Base-by-base conservation (phyloP, 2,329 filamentous ascomycete species). In the Ceratocystis cacaofunesta region DNA sequence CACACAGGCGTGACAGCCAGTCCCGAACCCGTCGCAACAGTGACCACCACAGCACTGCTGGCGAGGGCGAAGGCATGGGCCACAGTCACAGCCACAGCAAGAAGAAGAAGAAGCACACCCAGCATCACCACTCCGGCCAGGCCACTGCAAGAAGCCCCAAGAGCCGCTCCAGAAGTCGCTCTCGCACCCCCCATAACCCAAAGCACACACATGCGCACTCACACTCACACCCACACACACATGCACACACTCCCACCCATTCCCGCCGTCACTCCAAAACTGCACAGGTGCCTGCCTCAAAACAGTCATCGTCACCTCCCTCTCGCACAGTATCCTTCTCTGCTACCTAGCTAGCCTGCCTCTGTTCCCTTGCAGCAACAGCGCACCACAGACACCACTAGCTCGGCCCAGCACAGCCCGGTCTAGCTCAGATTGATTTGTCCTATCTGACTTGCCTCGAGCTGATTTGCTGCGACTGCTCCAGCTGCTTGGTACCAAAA, bases 51-150 rank as follows among this genome's bases (percentile, higher is more conserved):
- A 19, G n/a, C 15, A 48, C 44, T 48, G 5, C 15, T 8, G n/a
- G 44, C 44, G 12, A 48, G 2, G n/a, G 17, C 44, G 2, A 48
- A 2, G n/a, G 44, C 17, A 48, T 6, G 44, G n/a, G 44, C 44
- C 17, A 5, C 17, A 48, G 17, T 19, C 15, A 2, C 44, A 7
- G 30, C 30, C 30, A 32, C 43, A 46, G 30, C 43, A 46, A 46
- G 3, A 17, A n/a, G 5, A n/a, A 7, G 1, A 48, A 48, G 15
- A 48, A 17, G 6, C 44, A 48, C 17, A 8, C 44, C n/a, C 44
- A 19, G 44, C 17, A 10, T 36, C 32, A 10, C 8, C 32, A 36
- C 2, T 69, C 69, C 70, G 70, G 70, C 70, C 70, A 55, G 44
- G 3, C 32, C 32, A 36, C 32, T 10, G 2, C 32, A 36, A 36